A percentile compares a stretch with the other conserved stretches of the same genome.
Evolutionary conservation across 345 rosid genomes (phyloP).

Genomic region (Euphorbia lathyris): DNA sequence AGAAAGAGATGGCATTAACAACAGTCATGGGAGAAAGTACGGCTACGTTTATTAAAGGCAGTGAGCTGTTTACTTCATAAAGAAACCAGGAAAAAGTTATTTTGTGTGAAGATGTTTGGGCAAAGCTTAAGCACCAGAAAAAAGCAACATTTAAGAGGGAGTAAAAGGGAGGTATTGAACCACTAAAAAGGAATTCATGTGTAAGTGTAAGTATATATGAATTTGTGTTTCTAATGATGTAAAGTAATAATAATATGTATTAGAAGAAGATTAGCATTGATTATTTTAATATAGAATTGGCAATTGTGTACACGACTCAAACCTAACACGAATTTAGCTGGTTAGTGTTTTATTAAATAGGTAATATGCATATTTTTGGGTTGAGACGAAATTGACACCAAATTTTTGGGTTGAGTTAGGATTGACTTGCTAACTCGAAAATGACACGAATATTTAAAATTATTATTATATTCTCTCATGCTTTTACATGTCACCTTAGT

Average conservation of each 20-base stretch:
- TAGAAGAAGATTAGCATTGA: neutral
- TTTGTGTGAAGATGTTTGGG: neutral
- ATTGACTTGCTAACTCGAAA: no score
- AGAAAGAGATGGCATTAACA: slow-evolving; percentile 49
- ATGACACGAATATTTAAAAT: no score
- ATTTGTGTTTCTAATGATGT: slow-evolving; percentile 16
- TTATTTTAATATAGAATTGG: neutral
- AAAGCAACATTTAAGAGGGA: neutral
- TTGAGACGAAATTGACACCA: no score
- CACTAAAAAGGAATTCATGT: slow-evolving; percentile 14
- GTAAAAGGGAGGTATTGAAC: neutral
- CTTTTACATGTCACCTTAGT: no score
- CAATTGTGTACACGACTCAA: no score
- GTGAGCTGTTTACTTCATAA: slow-evolving; percentile 48
- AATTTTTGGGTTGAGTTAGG: no score
- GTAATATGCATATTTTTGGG: no score
- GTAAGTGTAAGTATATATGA: slow-evolving; percentile 26
- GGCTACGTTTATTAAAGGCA: slow-evolving; percentile 50
- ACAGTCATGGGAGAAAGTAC: slow-evolving; percentile 58
- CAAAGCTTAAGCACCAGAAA: slow-evolving; percentile 14
- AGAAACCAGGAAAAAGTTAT: neutral
- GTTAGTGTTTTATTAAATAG: no score
- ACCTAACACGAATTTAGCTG: no score
- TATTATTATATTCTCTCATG: no score
- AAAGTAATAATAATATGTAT: neutral